Conservation (phyloP, 192 early-diverging fungal genomes). For the Coemansia sp. region DNA sequence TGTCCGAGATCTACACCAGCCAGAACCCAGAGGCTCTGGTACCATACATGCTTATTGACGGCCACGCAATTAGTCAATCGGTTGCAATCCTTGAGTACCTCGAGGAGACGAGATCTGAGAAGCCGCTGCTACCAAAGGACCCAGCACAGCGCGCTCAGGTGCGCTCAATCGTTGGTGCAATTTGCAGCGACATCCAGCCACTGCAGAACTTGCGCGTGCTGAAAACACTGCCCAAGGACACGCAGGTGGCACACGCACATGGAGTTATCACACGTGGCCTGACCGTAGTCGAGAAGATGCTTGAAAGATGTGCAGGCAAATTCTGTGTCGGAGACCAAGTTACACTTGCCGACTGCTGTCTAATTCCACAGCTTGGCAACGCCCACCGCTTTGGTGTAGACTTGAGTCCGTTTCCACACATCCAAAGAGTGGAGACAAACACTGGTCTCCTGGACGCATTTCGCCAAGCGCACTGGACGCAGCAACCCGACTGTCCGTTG, state of each 20-base stretch:
- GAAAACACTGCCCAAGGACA: constrained; percentile 56
- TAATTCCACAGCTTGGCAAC: constrained; percentile 80
- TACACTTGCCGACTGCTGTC: constrained; percentile 79
- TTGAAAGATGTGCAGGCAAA: constrained; percentile 61
- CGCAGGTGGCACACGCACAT: constrained; percentile 38
- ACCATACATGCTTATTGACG: constrained; percentile 65
- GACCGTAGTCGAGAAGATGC: constrained; percentile 62
- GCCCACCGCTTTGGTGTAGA: constrained; percentile 74
- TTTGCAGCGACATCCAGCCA: constrained; percentile 86
- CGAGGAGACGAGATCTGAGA: constrained; percentile 72
- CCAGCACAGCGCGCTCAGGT: constrained; percentile 63
- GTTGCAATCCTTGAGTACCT: constrained; percentile 85
- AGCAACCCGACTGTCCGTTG: constrained; percentile 66
- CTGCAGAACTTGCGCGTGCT: constrained; percentile 80
- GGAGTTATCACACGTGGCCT: constrained; percentile 64
- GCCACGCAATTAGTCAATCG: constrained; percentile 61
- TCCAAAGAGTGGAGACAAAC: constrained; percentile 58
- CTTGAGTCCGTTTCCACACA: constrained; percentile 66
- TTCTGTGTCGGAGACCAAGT: constrained; percentile 81
- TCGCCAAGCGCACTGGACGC: constrained; percentile 56
- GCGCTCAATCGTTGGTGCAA: constrained; percentile 65
- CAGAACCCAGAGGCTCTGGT: constrained; percentile 70
- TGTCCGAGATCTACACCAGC: constrained; percentile 53
- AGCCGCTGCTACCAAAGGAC: constrained; percentile 72
- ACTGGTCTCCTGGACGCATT: constrained; percentile 67